Conservation (phyloP, 139 green algal genomes). For the Micromonas pusilla region DNA sequence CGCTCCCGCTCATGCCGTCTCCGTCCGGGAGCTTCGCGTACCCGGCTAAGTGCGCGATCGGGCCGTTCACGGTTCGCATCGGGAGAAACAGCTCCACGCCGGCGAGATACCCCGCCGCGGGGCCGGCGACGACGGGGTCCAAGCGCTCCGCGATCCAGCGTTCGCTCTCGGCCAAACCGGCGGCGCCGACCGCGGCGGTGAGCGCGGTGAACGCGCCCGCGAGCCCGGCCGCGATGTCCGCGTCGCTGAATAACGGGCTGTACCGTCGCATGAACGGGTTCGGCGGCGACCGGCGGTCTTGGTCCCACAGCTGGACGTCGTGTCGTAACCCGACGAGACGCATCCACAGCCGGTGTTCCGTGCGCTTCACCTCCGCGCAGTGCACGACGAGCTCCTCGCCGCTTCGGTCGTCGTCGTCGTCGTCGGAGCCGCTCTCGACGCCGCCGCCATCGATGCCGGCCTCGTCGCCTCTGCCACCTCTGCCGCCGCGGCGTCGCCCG, state of each 20-base stretch:
- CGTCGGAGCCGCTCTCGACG: background rate
- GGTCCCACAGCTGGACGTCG: conserved; percentile 30
- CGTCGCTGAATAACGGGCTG: background rate
- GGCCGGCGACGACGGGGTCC: background rate
- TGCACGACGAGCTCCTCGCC: conserved; percentile 4
- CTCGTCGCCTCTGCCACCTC: background rate
- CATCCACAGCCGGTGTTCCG: conserved; percentile 28
- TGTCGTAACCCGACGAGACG: conserved; percentile 27
- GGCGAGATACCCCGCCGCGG: background rate
- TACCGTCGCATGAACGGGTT: conserved; percentile 12
- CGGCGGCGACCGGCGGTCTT: conserved; percentile 1
- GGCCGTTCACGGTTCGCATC: background rate
- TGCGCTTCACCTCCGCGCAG: conserved; percentile 26
- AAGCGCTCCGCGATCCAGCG: conserved; percentile 8
- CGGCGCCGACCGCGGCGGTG: background rate
- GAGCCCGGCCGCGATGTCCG: background rate
- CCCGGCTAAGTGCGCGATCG: background rate
- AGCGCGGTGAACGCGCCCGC: background rate
- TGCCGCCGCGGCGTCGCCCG: background rate
- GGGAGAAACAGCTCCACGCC: conserved; percentile 22
- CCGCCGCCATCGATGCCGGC: background rate
- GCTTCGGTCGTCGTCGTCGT: background rate
- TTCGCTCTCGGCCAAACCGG: background rate
- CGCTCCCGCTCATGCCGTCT: no score
- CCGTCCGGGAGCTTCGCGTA: background rate